phyloP scores from a whole-genome alignment of 73 alveolate genomes.

The Paramecium sexaurelia region DNA sequence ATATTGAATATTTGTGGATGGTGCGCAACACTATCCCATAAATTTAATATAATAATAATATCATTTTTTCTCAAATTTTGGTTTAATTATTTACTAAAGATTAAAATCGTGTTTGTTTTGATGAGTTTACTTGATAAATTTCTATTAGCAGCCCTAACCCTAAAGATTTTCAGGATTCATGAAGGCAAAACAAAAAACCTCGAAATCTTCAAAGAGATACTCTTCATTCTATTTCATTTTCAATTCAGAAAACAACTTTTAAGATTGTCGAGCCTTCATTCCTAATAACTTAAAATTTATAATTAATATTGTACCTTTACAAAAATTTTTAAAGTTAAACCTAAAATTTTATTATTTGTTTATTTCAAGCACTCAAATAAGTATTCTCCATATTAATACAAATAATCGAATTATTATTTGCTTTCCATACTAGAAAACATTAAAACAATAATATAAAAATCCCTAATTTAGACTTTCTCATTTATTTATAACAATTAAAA shows the following conservation, averaged over 20 bases:
- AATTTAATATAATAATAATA: not conserved
- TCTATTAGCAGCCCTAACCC: not conserved
- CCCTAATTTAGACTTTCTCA: constrained; percentile 24
- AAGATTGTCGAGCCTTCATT: not conserved
- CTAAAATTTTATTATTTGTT: constrained; percentile 29
- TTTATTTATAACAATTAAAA: not conserved
- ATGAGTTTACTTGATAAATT: not conserved
- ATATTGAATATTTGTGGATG: constrained; percentile 20
- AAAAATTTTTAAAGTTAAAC: not conserved
- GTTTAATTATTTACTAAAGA: not conserved
- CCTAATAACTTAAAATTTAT: not conserved
- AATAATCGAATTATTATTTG: not conserved
- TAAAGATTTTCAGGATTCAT: constrained; percentile 10
- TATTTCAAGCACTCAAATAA: constrained; percentile 4
- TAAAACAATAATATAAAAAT: not conserved
- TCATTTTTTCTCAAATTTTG: not conserved
- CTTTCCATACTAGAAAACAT: not conserved
- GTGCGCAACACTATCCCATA: constrained; percentile 57
- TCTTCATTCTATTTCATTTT: constrained; percentile 49
- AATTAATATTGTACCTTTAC: not conserved
- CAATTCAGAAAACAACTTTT: not conserved
- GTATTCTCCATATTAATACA: constrained; percentile 31
- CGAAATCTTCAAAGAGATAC: constrained; percentile 4
- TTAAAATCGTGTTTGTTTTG: not conserved
- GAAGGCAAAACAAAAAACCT: constrained; percentile 13